Base-by-base conservation (phyloP, 495 filamentous ascomycete species). In the Daldinia grandis region DNA sequence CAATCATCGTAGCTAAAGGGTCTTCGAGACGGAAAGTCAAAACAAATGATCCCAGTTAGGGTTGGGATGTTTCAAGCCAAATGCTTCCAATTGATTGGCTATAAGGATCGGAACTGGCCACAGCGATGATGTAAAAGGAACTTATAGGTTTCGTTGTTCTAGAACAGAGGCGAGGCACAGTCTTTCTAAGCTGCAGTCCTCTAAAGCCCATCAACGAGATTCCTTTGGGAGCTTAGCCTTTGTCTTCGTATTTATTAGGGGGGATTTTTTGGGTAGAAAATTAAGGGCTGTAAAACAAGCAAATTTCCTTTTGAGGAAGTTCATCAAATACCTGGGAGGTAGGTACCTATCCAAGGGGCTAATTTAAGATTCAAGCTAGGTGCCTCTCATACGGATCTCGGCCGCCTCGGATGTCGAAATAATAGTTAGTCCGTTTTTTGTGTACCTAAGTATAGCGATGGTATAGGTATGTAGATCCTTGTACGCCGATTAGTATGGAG, bases 11-110 rank as follows among this genome's bases (percentile, higher is more conserved):
- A 6, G 5, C 7, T n/a, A 47, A 40, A 60, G 15, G 27, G 10
- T 37, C 21, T 44, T 5, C 3, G 27, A 50, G 27, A 31, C 30
- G 35, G 21, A n/a, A 31, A 58, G 61, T 58, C 42, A 37, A 73
- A 73, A 69, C 70, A 66, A 54, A 57, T 27, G 10, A 19, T 2
- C 56, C 21, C 19, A 1, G 38, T 19, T 14, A 27, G 7, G 3
- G 27, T 21, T 31, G 9, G 14, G 12, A 37, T 66, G 61, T 68
- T 69, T 73, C 65, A 40, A 73, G 42, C 58, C 54, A 7, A 40
- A 68, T 37, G 47, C 30, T 30, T 58, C 62, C 4, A 55, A 66
- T 69, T 66, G 55, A 68, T 64, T 72, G 69, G 64, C 30, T 37
- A 17, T 50, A 33, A 38, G 55, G 42, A 28, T 25, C 44, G n/a